phyloP scores from a whole-genome alignment of 768 basidiomycete genomes.

The Paxillus ammoniavirescens region DNA sequence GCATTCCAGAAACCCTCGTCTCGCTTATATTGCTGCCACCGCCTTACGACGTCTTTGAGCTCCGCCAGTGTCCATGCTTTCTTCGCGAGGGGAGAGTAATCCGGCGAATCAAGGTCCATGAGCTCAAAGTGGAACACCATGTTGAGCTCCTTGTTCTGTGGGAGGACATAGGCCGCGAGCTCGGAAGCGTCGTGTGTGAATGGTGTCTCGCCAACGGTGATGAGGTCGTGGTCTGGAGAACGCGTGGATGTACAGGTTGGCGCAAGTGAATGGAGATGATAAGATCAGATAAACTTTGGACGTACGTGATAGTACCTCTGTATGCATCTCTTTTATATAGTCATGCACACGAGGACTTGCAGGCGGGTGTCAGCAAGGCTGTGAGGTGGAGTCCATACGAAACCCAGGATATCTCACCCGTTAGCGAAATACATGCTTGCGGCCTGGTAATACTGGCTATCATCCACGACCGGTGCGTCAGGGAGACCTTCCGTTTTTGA shows the following conservation, averaged over 20 bases:
- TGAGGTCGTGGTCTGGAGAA: constrained; percentile 48
- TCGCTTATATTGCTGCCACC: constrained; percentile 59
- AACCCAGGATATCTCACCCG: constrained; percentile 41
- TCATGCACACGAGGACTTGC: constrained; percentile 65
- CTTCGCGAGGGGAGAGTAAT: constrained; percentile 39
- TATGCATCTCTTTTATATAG: constrained; percentile 65
- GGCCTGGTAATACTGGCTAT: constrained; percentile 50
- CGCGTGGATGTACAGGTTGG: constrained; percentile 6
- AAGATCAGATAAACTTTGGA: constrained; percentile 14
- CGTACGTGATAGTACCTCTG: constrained; percentile 58
- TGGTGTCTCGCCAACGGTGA: constrained; percentile 66
- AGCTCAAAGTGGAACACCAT: constrained; percentile 67
- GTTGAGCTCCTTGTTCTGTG: constrained; percentile 57
- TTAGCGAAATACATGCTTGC: constrained; percentile 55
- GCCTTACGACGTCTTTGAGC: constrained; percentile 43
- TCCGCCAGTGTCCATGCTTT: constrained; percentile 52
- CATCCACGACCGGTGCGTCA: constrained; percentile 59
- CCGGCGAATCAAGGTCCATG: constrained; percentile 55
- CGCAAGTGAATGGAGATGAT: background rate
- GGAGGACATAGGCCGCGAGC: constrained; percentile 56
- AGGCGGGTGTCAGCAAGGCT: background rate
- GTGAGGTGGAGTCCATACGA: background rate
- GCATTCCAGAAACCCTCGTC: constrained; percentile 68
- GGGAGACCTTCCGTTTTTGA: constrained; percentile 64
- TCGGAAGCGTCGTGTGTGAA: constrained; percentile 51